Conservation (phyloP, 257 asterid species). For the Salvia miltiorrhiza region DNA sequence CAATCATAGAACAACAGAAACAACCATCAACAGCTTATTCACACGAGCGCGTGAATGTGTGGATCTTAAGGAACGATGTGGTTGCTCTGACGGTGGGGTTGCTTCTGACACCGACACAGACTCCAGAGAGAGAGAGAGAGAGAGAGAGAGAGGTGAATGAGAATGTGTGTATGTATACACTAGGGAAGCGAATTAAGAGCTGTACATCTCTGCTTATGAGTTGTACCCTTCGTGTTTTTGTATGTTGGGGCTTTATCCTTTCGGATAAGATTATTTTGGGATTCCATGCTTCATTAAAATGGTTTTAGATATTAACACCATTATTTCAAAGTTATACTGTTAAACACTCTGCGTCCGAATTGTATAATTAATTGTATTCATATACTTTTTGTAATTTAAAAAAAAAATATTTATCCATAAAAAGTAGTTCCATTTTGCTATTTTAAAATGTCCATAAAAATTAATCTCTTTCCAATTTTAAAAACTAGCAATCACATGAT, state of each 20-base stretch:
- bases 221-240: constrained; percentile 19
- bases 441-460: no score
- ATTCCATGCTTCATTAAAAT: neutral
- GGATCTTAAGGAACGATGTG: constrained; percentile 48
- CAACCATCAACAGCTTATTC: constrained; percentile 15
- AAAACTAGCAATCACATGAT: no score
- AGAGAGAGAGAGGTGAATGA: neutral
- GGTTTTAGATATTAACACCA: no score
- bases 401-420: no score
- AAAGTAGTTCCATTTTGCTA: no score
- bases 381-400: no score
- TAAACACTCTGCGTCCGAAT: no score
- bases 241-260: neutral
- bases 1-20: constrained; percentile 34
- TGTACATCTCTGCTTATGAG: constrained; percentile 20
- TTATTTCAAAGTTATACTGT: no score
- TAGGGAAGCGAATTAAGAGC: neutral
- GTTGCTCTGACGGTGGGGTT: constrained; percentile 29
- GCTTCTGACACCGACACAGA: constrained; percentile 57
- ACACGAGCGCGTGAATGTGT: constrained; percentile 28
- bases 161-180: constrained; percentile 7
- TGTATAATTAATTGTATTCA: no score
- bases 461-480: no score
- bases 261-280: constrained; percentile 7
- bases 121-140: constrained; percentile 17